Percentiles rank a stretch among this genome's conserved stretches.
Conservation (phyloP, 2,329 filamentous ascomycete genomes). For the Metarhizium rileyi region DNA sequence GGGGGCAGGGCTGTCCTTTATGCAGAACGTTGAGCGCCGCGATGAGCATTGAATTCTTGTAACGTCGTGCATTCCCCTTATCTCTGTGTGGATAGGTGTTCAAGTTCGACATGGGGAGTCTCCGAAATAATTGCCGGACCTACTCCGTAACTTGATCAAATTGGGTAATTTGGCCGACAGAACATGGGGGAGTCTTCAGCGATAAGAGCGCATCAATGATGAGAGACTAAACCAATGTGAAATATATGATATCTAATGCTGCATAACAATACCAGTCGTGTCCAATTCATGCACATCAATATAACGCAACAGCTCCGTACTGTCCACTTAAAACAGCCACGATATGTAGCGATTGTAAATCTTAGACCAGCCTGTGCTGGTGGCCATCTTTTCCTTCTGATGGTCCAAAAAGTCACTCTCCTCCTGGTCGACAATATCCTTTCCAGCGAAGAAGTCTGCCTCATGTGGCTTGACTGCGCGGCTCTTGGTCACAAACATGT, state of each 20-base stretch:
- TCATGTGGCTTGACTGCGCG: constrained; percentile 45
- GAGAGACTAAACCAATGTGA: not conserved
- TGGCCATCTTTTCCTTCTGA: constrained; percentile 19
- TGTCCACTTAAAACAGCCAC: constrained; percentile 24
- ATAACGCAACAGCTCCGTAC: not conserved
- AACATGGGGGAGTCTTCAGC: not conserved
- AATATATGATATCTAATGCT: not conserved
- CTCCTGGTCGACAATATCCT: constrained; percentile 63
- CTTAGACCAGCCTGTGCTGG: constrained; percentile 18
- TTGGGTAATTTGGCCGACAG: no score
- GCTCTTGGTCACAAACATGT: constrained; percentile 48
- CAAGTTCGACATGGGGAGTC: no score
- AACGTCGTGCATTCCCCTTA: no score
- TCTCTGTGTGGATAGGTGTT: no score
- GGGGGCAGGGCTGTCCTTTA: no score
- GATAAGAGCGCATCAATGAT: not conserved
- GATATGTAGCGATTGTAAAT: constrained; percentile 29
- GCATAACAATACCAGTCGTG: not conserved
- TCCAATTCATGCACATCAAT: not conserved
- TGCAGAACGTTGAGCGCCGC: no score
- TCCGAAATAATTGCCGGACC: no score
- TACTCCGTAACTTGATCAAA: no score
- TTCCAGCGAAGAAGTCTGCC: constrained; percentile 63
- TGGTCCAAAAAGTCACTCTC: constrained; percentile 56
- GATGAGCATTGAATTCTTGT: no score